Evolutionary conservation across 2,329 filamentous ascomycete genomes (phyloP), one percentile per base, ranked within the genome.

Genomic region (Pestalotiopsis sp.): DNA sequence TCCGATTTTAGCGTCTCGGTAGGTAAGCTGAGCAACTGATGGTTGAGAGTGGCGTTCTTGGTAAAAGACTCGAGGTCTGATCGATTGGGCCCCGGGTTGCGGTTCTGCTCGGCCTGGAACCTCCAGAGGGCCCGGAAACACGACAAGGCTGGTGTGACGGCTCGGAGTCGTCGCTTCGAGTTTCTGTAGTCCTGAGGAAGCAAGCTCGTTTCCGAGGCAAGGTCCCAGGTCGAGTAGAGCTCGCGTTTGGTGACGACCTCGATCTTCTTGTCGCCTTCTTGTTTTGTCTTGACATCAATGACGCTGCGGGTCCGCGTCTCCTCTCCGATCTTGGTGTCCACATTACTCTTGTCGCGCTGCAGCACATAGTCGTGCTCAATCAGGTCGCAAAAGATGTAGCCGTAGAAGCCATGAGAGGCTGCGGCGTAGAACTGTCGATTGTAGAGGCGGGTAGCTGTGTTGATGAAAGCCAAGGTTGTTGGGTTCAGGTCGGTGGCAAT

Each of bases 181-280:
- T 86, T 90, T 39, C 87, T 83, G 74, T 94, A 92, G 57, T 95
- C 92, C 2, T 87, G 85, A 0, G 88, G 86, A 13, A 99, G 86
- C 9, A 88, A 87, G 9, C 93, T 93, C 11, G 90, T 89, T 77
- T 97, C 88, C 66, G 86, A 95, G 69, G 93, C 93, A n/a, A 97
- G 88, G 71, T 93, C 87, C 80, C 97, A 92, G 0, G 95, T 95
- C 3, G 93, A 94, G 84, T 98, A 99, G 1, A 92, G 84, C 78
- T 99, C 96, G 71, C 92, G 90, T 84, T 98, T 98, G 66, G 92
- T 96, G 69, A 99, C 94, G 73, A 94, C 87, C 79, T 99, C 96
- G 66, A 93, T 88, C 36, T 86, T 85, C 80, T 94, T 95, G 62
- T 85, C 86, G 68, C 90, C 88, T 72, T 92, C 89, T 70, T 89